Conservation (phyloP, 495 filamentous ascomycete genomes). For the Podospora fimiseda region DNA sequence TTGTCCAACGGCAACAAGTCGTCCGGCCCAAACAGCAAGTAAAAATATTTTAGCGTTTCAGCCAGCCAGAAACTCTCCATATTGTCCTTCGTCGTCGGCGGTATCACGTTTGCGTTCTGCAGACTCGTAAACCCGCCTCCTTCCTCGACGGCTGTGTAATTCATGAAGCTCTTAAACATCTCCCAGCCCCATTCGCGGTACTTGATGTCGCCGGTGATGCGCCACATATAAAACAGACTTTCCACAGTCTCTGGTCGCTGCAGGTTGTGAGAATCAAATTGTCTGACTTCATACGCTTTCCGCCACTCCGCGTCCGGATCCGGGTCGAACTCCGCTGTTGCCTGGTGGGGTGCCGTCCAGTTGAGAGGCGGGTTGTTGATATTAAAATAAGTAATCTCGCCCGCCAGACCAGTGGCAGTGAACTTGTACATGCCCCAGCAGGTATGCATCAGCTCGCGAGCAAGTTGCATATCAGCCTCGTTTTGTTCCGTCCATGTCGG, state of each 20-base stretch:
- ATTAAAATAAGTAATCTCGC: slow-evolving; percentile 87
- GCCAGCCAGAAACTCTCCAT: slow-evolving; percentile 98
- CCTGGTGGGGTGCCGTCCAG: slow-evolving; percentile 43
- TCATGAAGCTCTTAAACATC: slow-evolving; percentile 89
- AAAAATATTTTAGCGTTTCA: slow-evolving; percentile 97
- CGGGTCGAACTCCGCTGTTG: slow-evolving; percentile 41
- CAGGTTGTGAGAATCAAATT: slow-evolving; percentile 79
- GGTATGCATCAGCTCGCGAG: slow-evolving; percentile 86
- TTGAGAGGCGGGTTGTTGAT: slow-evolving; percentile 57
- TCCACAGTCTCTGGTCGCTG: slow-evolving; percentile 94
- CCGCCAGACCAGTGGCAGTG: slow-evolving; percentile 80
- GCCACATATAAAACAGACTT: slow-evolving; percentile 96
- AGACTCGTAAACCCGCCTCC: slow-evolving; percentile 79
- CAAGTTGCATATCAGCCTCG: slow-evolving; percentile 79
- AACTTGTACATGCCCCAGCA: slow-evolving; percentile 95
- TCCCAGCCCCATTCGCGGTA: slow-evolving; percentile 98
- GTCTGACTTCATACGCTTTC: slow-evolving; percentile 70
- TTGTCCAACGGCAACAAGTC: slow-evolving; percentile 79
- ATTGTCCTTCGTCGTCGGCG: slow-evolving; percentile 62
- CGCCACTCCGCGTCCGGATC: slow-evolving; percentile 55
- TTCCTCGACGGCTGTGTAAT: slow-evolving; percentile 69
- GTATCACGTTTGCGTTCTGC: slow-evolving; percentile 63
- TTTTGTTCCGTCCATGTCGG: slow-evolving; percentile 68
- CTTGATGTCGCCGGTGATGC: slow-evolving; percentile 83
- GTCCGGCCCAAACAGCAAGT: slow-evolving; percentile 81